Evolutionary conservation across 805 yeast species (phyloP), one percentile per base, ranked within the genome.

Genomic region (Starmerella apis): DNA sequence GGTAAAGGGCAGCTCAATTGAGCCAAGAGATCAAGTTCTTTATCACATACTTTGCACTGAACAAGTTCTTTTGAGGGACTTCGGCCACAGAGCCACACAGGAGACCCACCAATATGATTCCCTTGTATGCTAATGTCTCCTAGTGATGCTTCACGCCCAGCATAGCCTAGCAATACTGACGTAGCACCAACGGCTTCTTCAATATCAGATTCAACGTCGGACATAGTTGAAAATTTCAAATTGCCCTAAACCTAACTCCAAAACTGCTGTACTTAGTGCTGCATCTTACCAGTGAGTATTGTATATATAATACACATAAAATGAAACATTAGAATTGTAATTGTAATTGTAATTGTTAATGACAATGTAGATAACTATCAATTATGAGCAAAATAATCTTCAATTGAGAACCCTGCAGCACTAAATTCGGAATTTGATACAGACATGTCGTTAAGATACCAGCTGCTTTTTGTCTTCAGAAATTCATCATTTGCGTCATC

Each of bases 1-100:
- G 80, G 85, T 37, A 88, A 65, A 0, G 94, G 94, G 0, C 95
- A 82, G 65, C 75, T 82, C 1, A 90, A 82, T 63, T 92, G 97
- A 1, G 81, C 65, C 27, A 88, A 68, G 42, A 90, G 66, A 13
- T 83, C 77, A 81, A 86, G 73, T 14, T 71, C 19, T 67, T 9
- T 70, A 1, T 66, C 67, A 68, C 98, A 92, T 48, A 74, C 75
- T 43, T 74, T 76, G 68, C 98, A 92, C 31, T 66, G 62, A 7
- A 81, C 60, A 18, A 77, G 63, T 3, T 73, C 74, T 0, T 52
- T 19, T 1, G 68, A 68, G 0, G 95, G 92, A 3, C 68, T 63
- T 0, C 86, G 78, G 1, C 71, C 68, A 64, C 94, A 95, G 82
- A 7, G 78, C 61, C 68, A 54, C 35, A 68, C 61, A 7, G 88